phyloP scores from a whole-genome alignment of 2,329 filamentous ascomycete species.

The Trichoderma sp. region DNA sequence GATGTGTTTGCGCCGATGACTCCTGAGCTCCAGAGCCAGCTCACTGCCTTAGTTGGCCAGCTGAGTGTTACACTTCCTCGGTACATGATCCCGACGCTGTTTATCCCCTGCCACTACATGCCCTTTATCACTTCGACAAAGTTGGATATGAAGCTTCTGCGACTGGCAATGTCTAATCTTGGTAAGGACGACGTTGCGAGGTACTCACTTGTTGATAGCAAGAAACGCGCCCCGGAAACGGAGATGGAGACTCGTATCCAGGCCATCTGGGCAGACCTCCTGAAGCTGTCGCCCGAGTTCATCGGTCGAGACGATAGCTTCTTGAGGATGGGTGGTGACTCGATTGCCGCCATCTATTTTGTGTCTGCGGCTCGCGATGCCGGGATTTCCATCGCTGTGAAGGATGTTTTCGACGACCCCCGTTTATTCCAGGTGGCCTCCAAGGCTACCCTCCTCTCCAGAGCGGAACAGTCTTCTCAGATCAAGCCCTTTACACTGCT shows the following conservation, averaged over 20 bases:
- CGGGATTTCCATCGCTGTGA: constrained; percentile 28
- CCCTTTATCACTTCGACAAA: constrained; percentile 28
- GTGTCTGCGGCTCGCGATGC: constrained; percentile 25
- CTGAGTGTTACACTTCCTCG: constrained; percentile 24
- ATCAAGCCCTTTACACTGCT: constrained; percentile 21
- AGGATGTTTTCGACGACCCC: constrained; percentile 25
- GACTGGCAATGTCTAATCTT: constrained; percentile 6
- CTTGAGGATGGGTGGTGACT: constrained; percentile 33
- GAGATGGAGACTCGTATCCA: constrained; percentile 37
- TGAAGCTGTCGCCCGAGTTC: constrained; percentile 3
- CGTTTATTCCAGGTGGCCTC: constrained; percentile 20
- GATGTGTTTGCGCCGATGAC: constrained; percentile 19
- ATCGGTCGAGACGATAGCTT: constrained; percentile 33
- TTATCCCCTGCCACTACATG: constrained; percentile 27
- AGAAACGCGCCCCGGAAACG: constrained; percentile 29
- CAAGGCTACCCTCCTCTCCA: neutral
- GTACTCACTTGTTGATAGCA: constrained; percentile 35
- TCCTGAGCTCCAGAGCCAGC: constrained; percentile 7
- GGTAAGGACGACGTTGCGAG: constrained; percentile 26
- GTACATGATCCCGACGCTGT: constrained; percentile 26
- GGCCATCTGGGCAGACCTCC: constrained; percentile 38
- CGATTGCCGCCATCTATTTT: constrained; percentile 32
- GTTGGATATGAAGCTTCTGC: constrained; percentile 28
- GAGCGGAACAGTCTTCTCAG: neutral
- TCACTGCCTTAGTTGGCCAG: constrained; percentile 23